phyloP scores from a whole-genome alignment of 1,284 basidiomycete genomes.

The Golubevia sp. region DNA sequence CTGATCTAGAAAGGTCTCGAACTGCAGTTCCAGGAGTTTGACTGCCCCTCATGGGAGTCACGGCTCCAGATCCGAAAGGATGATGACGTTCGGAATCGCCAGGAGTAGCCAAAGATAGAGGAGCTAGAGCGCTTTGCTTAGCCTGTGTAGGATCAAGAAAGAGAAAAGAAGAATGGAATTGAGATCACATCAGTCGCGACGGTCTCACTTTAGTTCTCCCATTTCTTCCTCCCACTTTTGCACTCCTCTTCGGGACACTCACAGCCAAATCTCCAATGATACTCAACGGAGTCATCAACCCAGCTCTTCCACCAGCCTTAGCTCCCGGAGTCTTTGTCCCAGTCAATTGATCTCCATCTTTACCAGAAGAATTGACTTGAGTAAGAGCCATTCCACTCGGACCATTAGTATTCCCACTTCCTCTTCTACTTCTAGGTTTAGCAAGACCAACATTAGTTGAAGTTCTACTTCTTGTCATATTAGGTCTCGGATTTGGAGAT shows the following conservation, averaged over 20 bases:
- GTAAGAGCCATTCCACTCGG: slow-evolving; percentile 22
- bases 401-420: slow-evolving; percentile 29
- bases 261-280: slow-evolving; percentile 57
- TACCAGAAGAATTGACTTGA: slow-evolving; percentile 7
- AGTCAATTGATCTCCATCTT: slow-evolving; percentile 13
- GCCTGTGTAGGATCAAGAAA: slow-evolving; percentile 14
- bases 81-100: slow-evolving; percentile 37
- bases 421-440: slow-evolving; percentile 17
- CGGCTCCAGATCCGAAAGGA: slow-evolving; percentile 48
- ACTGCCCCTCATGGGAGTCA: slow-evolving; percentile 38
- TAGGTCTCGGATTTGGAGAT: too few relatives aligned
- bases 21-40: slow-evolving; percentile 35
- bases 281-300: slow-evolving; percentile 41
- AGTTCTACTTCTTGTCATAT: too few relatives aligned
- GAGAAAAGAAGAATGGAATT: not conserved
- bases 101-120: slow-evolving; percentile 11
- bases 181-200: not conserved
- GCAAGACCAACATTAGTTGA: slow-evolving; percentile 5
- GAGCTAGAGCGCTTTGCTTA: slow-evolving; percentile 32
- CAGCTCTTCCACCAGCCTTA: slow-evolving; percentile 30
- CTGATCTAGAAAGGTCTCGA: slow-evolving; percentile 1
- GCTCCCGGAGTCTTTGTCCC: slow-evolving; percentile 38
- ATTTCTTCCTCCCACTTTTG: not conserved
- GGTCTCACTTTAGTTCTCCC: not conserved
- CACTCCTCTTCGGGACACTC: not conserved